Conservation (phyloP, 805 yeast species). For the Wickerhamomyces chambardii region DNA sequence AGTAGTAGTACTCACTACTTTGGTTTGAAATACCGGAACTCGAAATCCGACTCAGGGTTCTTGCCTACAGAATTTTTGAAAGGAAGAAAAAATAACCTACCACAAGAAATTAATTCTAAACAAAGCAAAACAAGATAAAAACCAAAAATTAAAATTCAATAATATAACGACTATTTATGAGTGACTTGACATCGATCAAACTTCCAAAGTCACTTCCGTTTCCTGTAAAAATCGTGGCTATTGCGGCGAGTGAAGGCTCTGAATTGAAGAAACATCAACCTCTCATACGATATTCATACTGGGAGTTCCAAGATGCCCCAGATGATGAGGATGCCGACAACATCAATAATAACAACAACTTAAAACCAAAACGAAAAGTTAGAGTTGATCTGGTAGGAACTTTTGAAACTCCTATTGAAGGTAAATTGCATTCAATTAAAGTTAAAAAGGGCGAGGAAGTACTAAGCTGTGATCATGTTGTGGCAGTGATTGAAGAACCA, state of each 20-base stretch:
- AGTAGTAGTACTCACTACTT: no score
- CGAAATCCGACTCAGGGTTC: no score
- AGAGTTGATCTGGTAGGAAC: constrained; percentile 65
- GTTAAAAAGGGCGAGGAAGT: constrained; percentile 56
- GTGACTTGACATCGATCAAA: constrained; percentile 11
- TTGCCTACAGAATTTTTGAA: no score
- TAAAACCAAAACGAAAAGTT: constrained; percentile 19
- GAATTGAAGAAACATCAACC: constrained; percentile 26
- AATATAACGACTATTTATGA: constrained; percentile 3
- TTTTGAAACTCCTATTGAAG: constrained; percentile 80
- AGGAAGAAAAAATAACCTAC: no score
- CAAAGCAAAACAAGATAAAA: not conserved
- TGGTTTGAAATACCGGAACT: no score
- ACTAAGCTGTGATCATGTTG: constrained; percentile 29
- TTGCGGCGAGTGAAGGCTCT: constrained; percentile 21
- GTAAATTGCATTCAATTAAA: constrained; percentile 42
- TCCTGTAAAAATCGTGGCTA: constrained; percentile 27
- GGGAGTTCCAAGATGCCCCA: constrained; percentile 31
- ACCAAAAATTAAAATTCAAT: not conserved
- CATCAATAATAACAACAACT: constrained; percentile 5
- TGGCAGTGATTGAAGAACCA: constrained; percentile 63
- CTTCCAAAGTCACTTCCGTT: constrained; percentile 22
- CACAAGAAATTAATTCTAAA: no score
- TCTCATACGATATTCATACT: constrained; percentile 33
- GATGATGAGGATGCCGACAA: constrained; percentile 14